A percentile compares a stretch with the other conserved stretches of the same genome.
Evolutionary conservation across 139 green algal genomes (phyloP).

Genomic region (Nannochloris sp.): DNA sequence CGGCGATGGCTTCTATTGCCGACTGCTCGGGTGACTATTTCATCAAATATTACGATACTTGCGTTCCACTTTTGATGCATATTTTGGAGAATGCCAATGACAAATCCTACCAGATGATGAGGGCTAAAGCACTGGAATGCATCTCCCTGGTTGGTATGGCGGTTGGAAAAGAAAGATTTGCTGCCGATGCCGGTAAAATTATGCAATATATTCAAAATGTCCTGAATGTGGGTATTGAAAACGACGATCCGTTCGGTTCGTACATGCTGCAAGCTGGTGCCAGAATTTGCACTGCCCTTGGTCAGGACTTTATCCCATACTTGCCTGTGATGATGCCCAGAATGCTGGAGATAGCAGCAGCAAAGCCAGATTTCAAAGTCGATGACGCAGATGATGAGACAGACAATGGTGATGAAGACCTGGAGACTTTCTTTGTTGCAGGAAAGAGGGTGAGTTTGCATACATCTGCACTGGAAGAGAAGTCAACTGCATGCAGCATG

Average conservation of each 20-base stretch:
- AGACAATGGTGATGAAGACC: constrained; percentile 17
- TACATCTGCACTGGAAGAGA: constrained; percentile 85
- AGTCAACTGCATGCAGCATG: constrained; percentile 97
- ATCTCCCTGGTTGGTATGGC: constrained; percentile 96
- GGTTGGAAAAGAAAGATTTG: constrained; percentile 87
- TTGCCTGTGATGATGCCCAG: constrained; percentile 88
- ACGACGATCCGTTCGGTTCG: constrained; percentile 44
- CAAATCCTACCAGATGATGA: constrained; percentile 67
- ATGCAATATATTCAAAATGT: constrained; percentile 83
- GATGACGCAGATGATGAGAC: constrained; percentile 23
- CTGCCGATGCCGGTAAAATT: constrained; percentile 66
- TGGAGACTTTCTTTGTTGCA: constrained; percentile 69
- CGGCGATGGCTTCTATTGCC: constrained; percentile 83
- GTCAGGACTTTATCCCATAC: constrained; percentile 94
- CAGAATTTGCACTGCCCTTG: constrained; percentile 94
- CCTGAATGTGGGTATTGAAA: constrained; percentile 49
- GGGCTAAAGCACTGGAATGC: constrained; percentile 94
- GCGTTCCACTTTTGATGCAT: constrained; percentile 78
- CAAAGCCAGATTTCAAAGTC: constrained; percentile 83
- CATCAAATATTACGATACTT: constrained; percentile 55
- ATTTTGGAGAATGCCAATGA: constrained; percentile 66
- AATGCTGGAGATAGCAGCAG: constrained; percentile 61
- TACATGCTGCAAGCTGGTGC: constrained; percentile 94
- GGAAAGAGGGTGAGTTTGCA: constrained; percentile 65
- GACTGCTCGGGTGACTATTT: constrained; percentile 82